Base-by-base conservation (phyloP, 306 rosid genomes). In the Quillaja saponaria region DNA sequence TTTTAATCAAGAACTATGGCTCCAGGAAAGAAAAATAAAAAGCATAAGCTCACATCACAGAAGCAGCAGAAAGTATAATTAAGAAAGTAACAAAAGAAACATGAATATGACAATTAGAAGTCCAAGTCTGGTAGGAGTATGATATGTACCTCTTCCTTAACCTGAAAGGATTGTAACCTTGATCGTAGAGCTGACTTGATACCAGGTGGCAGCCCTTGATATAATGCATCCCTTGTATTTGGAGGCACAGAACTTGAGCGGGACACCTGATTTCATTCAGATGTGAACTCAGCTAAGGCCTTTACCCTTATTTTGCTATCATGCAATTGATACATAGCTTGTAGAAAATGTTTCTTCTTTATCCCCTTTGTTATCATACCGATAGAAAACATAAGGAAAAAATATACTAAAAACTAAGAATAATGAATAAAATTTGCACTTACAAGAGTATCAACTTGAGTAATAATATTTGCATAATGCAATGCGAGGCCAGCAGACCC, bases 401-500 rank as follows among this genome's bases (percentile, higher is more conserved):
- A 4, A 25, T 25, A 25, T 25, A 25, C 3, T 4, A 25, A 25
- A 25, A 25, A 25, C 31, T 25, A n/a, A n/a, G n/a, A n/a, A 25
- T 25, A 25, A 2, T 25, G 31, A 25, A 25, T 12, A 49, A 44
- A 69, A 31, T 40, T 55, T 50, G 10, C 54, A 86, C 99, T 87
- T 72, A 92, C 99, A 65, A 92, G 84, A 64, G 95, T 83, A 69
- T 92, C 99, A 45, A 92, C 81, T 83, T 92, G 99, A 35, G 89
- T 69, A 76, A 92, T 81, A 72, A 92, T 85, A 68, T 83, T 87
- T 55, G 99, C 99, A 67, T 87, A 92, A 78, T 92, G 99, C 87
- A 92, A 80, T 39, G 97, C 96, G 48, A 94, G 99, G 80, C 99
- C 99, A 49, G 97, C 91, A 58, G 90, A 79, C 37, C 99, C 99